Evolutionary conservation across 495 filamentous ascomycete genomes (phyloP).

Genomic region (Usnea hakonensis): DNA sequence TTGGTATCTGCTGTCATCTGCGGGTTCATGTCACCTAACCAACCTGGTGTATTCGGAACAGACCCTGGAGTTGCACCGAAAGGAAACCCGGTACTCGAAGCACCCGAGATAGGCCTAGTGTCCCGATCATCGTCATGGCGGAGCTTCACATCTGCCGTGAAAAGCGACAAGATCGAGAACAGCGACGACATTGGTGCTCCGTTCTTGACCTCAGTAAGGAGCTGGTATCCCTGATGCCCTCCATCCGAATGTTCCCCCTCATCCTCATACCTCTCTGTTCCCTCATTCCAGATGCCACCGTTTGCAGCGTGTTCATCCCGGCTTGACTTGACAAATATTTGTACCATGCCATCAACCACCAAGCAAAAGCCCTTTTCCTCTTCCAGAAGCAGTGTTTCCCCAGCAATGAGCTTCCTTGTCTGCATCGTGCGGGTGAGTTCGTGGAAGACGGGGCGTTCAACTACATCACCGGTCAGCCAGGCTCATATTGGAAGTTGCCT

Average conservation of each 20-base stretch:
- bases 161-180: slow-evolving; percentile 92
- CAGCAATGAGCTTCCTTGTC: slow-evolving; percentile 88
- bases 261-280: slow-evolving; percentile 49
- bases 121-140: slow-evolving; percentile 56
- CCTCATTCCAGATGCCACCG: slow-evolving; percentile 25
- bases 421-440: slow-evolving; percentile 97
- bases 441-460: slow-evolving; percentile 94
- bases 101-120: slow-evolving; percentile 36
- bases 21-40: slow-evolving; percentile 32
- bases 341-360: slow-evolving; percentile 92
- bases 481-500: background rate
- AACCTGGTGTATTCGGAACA: slow-evolving; percentile 38
- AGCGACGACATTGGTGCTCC: slow-evolving; percentile 97
- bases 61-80: slow-evolving; percentile 39
- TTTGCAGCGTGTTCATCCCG: slow-evolving; percentile 44
- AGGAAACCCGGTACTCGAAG: slow-evolving; percentile 32
- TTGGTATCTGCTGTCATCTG: slow-evolving; percentile 23
- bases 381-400: slow-evolving; percentile 87
- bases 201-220: slow-evolving; percentile 95
- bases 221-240: slow-evolving; percentile 74
- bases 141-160: slow-evolving; percentile 88
- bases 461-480: slow-evolving; percentile 12
- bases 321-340: slow-evolving; percentile 94
- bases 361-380: slow-evolving; percentile 98
- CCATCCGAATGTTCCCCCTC: slow-evolving; percentile 51